Conservation (phyloP, 1,284 basidiomycete genomes). For the Naganishia albida region DNA sequence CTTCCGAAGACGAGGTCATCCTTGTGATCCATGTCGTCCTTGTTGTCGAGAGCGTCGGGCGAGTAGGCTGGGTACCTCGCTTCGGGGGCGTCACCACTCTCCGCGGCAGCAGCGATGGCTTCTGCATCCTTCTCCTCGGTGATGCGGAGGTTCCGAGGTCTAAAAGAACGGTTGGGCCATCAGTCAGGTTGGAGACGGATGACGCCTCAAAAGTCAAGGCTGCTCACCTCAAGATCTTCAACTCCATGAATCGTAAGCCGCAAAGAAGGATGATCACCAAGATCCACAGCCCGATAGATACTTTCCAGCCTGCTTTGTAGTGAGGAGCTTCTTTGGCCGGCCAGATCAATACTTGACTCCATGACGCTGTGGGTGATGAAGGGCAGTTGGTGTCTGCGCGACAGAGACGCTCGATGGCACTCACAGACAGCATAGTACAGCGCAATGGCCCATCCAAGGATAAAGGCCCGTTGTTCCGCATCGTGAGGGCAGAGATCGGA, state of each 20-base stretch:
- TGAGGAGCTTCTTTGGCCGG: conserved; percentile 44
- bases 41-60: conserved; percentile 4
- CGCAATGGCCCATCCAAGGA: conserved; percentile 41
- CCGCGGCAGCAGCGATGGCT: conserved; percentile 5
- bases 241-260: conserved; percentile 36
- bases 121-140: conserved; percentile 35
- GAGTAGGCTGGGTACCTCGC: conserved; percentile 3
- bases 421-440: conserved; percentile 35
- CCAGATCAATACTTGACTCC: conserved; percentile 49
- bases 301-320: conserved; percentile 46
- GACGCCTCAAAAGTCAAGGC: no score
- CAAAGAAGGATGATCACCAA: conserved; percentile 39
- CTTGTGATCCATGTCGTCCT: conserved; percentile 5
- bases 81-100: conserved; percentile 1
- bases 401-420: not conserved
- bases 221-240: conserved; percentile 39
- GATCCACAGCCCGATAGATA: conserved; percentile 43
- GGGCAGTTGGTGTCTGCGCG: conserved; percentile 15
- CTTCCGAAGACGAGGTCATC: not conserved
- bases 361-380: conserved; percentile 38
- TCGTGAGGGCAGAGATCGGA: conserved; percentile 47
- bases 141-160: conserved; percentile 38
- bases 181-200: not conserved
- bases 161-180: not conserved
- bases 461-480: conserved; percentile 49